These are phyloP conservation scores for Aspergillus costaricaensis DNA, from an alignment of 2,329 filamentous ascomycete species.

Conservation along the genomic window DNA sequence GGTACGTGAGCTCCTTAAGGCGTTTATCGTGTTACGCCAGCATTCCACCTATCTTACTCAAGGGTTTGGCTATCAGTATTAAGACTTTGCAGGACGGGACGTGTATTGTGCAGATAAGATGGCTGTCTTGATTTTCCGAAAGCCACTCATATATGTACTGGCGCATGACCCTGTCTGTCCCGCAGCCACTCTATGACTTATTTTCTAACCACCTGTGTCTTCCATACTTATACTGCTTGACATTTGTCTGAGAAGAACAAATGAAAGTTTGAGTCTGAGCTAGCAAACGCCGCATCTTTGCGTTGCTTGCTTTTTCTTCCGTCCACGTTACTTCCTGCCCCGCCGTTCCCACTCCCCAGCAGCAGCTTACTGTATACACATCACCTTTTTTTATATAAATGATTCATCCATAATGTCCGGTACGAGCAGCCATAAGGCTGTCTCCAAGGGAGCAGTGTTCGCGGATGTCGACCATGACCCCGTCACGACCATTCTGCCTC, in stretches of 20 bases:
- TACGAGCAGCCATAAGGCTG: slow-evolving; percentile 1
- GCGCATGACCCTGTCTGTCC: not conserved
- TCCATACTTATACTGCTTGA: too few species aligned
- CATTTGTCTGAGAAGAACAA: not conserved
- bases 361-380: not conserved
- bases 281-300: not conserved
- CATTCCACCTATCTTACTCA: not conserved
- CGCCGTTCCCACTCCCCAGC: not conserved
- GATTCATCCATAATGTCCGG: slow-evolving; percentile 6
- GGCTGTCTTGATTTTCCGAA: not conserved
- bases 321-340: not conserved
- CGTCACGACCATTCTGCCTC: slow-evolving; percentile 39
- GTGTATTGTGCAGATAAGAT: slow-evolving; percentile 3
- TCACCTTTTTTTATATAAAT: not conserved
- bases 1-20: slow-evolving; percentile 3
- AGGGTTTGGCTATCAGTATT: not conserved
- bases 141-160: not conserved
- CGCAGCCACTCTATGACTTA: not conserved
- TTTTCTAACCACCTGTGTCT: not conserved
- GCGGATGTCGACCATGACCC: slow-evolving; percentile 32
- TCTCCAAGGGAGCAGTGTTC: slow-evolving; percentile 20
- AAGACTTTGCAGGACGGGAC: not conserved
- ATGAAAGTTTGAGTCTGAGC: not conserved
- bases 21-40: slow-evolving; percentile 4
- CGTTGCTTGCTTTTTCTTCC: not conserved